Conservation (phyloP, 2,329 filamentous ascomycete species). For the Fusarium buharicum region DNA sequence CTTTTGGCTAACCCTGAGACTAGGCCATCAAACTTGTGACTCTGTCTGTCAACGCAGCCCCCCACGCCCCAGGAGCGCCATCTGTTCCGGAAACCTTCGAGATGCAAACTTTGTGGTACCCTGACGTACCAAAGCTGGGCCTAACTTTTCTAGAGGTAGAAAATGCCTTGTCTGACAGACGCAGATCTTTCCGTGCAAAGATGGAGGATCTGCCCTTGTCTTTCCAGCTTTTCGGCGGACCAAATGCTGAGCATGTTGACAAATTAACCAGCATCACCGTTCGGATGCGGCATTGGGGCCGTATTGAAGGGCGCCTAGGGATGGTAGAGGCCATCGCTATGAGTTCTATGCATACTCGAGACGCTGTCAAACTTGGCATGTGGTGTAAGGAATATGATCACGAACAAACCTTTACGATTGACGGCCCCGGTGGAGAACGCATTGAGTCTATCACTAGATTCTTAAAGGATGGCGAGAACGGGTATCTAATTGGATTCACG, state of each 20-base stretch:
- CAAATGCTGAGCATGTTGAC: background rate
- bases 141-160: background rate
- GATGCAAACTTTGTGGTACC: background rate
- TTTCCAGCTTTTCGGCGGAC: background rate
- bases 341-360: background rate
- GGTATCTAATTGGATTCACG: background rate
- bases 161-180: background rate
- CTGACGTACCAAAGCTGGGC: background rate
- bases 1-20: background rate
- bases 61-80: background rate
- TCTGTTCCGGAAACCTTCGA: too few relatives aligned
- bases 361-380: background rate
- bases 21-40: constrained; percentile 7
- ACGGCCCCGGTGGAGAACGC: background rate
- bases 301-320: background rate
- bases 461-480: background rate
- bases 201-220: background rate
- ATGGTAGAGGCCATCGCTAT: background rate
- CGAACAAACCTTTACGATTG: background rate
- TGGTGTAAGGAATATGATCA: background rate
- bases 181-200: background rate
- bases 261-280: background rate
- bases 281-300: background rate
- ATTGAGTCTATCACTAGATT: background rate
- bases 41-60: background rate